Conservation (phyloP, 129 eudicot genomes). For the Helichrysum umbraculigerum region DNA sequence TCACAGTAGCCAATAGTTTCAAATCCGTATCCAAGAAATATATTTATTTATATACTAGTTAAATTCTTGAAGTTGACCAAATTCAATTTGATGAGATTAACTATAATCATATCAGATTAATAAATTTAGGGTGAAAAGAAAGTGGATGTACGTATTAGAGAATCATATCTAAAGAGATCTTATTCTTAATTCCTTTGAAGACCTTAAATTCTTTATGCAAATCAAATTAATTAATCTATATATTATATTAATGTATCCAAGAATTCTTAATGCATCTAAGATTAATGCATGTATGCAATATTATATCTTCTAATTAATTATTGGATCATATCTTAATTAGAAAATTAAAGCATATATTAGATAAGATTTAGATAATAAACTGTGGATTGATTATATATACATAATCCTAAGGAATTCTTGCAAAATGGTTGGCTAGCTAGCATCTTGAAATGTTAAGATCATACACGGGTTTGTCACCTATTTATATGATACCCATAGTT, state of each 20-base stretch:
- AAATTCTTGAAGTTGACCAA: constrained; percentile 34
- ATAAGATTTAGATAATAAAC: neutral
- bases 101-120: constrained; percentile 3
- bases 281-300: neutral
- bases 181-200: constrained; percentile 32
- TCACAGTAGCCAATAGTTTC: constrained; percentile 2
- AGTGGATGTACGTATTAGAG: constrained; percentile 22
- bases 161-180: constrained; percentile 36
- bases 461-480: too few species aligned
- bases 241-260: neutral
- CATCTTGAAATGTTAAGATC: too few species aligned
- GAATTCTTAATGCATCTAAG: constrained; percentile 16
- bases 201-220: constrained; percentile 18
- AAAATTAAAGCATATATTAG: constrained; percentile 11
- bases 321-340: neutral
- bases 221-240: constrained; percentile 12
- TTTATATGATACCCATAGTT: too few species aligned
- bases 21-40: constrained; percentile 33
- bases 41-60: neutral
- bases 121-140: neutral
- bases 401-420: too few species aligned
- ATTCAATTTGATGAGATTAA: constrained; percentile 6
- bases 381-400: too few species aligned
- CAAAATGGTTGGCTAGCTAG: too few species aligned
- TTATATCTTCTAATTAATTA: neutral